Base-by-base conservation (phyloP, 2,329 filamentous ascomycete species). In the Sporothrix inflata region DNA sequence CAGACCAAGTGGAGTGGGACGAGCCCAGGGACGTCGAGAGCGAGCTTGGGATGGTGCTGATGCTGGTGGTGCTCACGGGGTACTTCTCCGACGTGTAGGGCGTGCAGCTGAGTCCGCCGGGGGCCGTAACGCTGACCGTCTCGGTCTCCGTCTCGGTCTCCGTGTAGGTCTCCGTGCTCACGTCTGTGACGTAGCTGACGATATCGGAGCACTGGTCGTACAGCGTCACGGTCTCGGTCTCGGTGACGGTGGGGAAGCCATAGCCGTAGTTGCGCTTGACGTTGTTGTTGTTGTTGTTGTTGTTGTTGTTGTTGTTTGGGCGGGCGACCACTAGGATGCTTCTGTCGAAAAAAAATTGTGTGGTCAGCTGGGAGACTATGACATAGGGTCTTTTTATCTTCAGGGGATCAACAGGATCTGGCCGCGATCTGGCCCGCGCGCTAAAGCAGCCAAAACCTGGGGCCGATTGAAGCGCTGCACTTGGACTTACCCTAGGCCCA, bases 401-500 rank as follows among this genome's bases (percentile, higher is more conserved):
- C n/a, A n/a, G n/a, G n/a, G n/a, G n/a, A n/a, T n/a, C n/a, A n/a
- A n/a, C n/a, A n/a, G n/a, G n/a, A n/a, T n/a, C n/a, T 11, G 5
- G 9, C 1, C 30, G 4, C 6, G 34, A 21, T 38, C 57, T 16
- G 4, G 40, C 6, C 21, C 14, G 14, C 3, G n/a, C 38, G 40
- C 4, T 27, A 45, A 45, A 27, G 57, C 9, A 21, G 30, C 16
- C 8, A 40, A 4, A 16, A 16, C 11, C 11, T 19, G 12, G 61
- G 21, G 24, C 14, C 14, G 42, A n/a, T 49, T 27, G 38, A 51
- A 11, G 11, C n/a, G n/a, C 12, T 53, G 42, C 27, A 40, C 9
- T 38, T 34, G 11, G 38, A 60, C 73, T 47, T 57, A 75, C 74
- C 75, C 71, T 27, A 76, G 69, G 73, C 75, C 66, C 24, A 76